Conservation (phyloP, 73 alveolate species). For the Paramecium octaurelia region DNA sequence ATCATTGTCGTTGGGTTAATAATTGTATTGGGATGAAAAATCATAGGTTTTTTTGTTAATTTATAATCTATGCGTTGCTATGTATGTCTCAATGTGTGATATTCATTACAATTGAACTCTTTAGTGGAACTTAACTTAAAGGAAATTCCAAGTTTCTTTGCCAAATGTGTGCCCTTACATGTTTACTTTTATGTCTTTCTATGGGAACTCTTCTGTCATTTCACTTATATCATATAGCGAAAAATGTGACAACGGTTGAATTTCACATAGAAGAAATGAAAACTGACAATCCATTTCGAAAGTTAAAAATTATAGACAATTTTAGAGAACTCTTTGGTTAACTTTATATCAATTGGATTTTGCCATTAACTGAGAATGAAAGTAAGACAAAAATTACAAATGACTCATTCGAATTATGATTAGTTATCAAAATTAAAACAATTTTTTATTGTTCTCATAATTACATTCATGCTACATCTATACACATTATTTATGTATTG, state of each 20-base stretch:
- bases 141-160: not conserved
- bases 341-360: not conserved
- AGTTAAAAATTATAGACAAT: not conserved
- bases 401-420: conserved; percentile 38
- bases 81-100: not conserved
- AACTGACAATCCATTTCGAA: conserved; percentile 28
- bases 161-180: not conserved
- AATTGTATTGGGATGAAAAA: conserved; percentile 81
- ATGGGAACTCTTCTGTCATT: not conserved
- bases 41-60: conserved; percentile 65
- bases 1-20: conserved; percentile 89
- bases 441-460: not conserved
- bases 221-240: not conserved
- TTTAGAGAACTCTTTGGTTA: conserved; percentile 16
- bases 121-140: not conserved
- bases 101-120: not conserved
- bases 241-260: conserved; percentile 18
- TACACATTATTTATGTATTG: conserved; percentile 1
- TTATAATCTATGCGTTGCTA: conserved; percentile 33
- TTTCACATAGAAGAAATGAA: conserved; percentile 46
- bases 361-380: not conserved
- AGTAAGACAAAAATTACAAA: not conserved
- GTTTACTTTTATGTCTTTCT: not conserved
- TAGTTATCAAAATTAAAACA: not conserved
- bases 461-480: not conserved